Percentiles rank a stretch among this genome's conserved stretches.
phyloP scores from a whole-genome alignment of 148 eudicot species.

The Vaccinium myrtillus region DNA sequence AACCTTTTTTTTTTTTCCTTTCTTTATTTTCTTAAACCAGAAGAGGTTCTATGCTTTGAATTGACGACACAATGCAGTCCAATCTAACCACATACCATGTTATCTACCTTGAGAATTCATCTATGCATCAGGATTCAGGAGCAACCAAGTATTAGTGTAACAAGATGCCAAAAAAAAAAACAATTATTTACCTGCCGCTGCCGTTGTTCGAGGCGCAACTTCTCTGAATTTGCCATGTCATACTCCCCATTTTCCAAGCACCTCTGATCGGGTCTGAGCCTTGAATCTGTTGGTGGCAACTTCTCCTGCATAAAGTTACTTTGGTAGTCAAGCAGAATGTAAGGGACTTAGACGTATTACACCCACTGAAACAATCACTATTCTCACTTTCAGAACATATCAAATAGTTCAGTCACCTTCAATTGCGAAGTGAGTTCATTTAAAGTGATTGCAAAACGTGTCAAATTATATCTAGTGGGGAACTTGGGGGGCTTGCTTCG shows the following conservation, averaged over 20 bases:
- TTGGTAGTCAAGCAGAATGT: background rate
- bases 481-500: constrained; percentile 73
- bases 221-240: constrained; percentile 84
- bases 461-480: constrained; percentile 86
- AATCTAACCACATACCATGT: background rate
- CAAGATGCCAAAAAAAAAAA: background rate
- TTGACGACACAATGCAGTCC: background rate
- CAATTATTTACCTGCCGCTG: constrained; percentile 70
- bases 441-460: constrained; percentile 92
- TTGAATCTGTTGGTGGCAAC: constrained; percentile 90
- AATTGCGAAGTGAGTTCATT: constrained; percentile 87
- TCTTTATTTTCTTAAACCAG: too few relatives aligned
- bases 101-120: background rate
- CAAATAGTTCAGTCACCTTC: constrained; percentile 46
- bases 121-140: background rate
- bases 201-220: constrained; percentile 80
- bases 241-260: constrained; percentile 84
- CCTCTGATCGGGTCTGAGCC: constrained; percentile 88
- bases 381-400: background rate
- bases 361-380: background rate
- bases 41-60: background rate
- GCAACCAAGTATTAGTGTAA: background rate
- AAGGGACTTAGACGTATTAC: background rate
- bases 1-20: too few relatives aligned
- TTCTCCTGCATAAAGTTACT: constrained; percentile 46